These are phyloP conservation scores for Kodamaea nitidulidarum DNA, from an alignment of 805 yeast genomes.

Conservation along the genomic window DNA sequence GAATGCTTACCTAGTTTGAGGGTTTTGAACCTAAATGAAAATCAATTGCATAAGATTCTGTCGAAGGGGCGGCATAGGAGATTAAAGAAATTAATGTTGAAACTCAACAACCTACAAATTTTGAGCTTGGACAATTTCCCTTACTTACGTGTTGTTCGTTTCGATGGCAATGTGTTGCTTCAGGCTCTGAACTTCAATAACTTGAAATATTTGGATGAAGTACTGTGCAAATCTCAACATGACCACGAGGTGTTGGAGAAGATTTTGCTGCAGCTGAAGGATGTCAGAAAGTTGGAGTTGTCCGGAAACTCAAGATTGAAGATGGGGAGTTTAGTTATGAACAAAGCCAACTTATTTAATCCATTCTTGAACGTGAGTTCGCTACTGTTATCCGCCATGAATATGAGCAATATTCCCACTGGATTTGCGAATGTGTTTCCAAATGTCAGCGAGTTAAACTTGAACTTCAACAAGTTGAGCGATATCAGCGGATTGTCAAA, in stretches of 20 bases:
- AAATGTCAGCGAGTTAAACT: slow-evolving; percentile 43
- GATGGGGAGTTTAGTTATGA: slow-evolving; percentile 4
- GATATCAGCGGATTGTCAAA: slow-evolving; percentile 31
- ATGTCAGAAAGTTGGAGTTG: slow-evolving; percentile 10
- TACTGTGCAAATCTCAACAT: slow-evolving; percentile 39
- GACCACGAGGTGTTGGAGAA: slow-evolving; percentile 17
- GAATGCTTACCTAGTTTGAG: slow-evolving; percentile 33
- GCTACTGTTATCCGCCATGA: slow-evolving; percentile 46
- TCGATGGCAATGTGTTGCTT: slow-evolving; percentile 41
- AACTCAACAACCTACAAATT: slow-evolving; percentile 31
- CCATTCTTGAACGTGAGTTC: slow-evolving; percentile 35
- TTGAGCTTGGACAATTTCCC: slow-evolving; percentile 35
- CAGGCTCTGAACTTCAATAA: slow-evolving; percentile 22
- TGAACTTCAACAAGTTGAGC: slow-evolving; percentile 45
- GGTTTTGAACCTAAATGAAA: slow-evolving; percentile 41
- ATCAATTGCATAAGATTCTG: slow-evolving; percentile 24
- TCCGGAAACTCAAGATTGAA: slow-evolving; percentile 31
- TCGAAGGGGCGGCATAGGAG: slow-evolving; percentile 21
- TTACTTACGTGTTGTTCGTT: slow-evolving; percentile 37
- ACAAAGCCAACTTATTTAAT: slow-evolving; percentile 5
- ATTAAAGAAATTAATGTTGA: slow-evolving; percentile 37
- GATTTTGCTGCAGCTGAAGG: slow-evolving; percentile 14
- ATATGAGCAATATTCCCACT: slow-evolving; percentile 35
- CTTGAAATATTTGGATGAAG: slow-evolving; percentile 35
- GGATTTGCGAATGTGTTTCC: slow-evolving; percentile 41